phyloP scores from a whole-genome alignment of 78 protist species.

The Dictyostelium purpureum region DNA sequence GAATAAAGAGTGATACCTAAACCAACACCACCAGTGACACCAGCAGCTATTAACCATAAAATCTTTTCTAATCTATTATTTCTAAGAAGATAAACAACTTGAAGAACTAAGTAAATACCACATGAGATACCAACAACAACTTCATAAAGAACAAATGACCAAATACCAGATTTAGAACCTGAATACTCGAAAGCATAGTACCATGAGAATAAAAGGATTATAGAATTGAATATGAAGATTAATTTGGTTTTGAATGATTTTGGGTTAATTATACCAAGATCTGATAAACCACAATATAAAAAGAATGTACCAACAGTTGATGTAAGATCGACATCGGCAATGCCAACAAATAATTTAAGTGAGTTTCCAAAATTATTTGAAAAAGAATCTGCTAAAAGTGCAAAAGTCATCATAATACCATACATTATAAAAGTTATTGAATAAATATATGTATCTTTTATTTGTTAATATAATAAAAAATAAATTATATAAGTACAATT shows the following conservation, averaged over 20 bases:
- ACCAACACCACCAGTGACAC: constrained; percentile 16
- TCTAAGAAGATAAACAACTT: background rate
- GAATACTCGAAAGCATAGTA: background rate
- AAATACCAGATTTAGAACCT: background rate
- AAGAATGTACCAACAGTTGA: constrained; percentile 14
- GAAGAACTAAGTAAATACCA: background rate
- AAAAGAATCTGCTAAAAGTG: constrained; percentile 27
- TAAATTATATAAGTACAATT: no score
- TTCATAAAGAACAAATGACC: background rate
- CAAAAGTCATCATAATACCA: constrained; percentile 45
- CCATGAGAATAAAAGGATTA: background rate
- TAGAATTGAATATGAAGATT: background rate
- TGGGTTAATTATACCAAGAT: background rate
- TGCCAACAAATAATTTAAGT: background rate
- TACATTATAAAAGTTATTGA: constrained; percentile 16
- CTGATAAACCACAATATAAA: constrained; percentile 22
- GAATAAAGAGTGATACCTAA: background rate
- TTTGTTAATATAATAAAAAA: no score
- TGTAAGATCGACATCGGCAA: constrained; percentile 19
- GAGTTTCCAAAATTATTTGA: background rate
- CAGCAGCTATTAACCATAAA: background rate
- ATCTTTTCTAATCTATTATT: background rate
- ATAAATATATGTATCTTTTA: background rate
- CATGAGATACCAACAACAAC: constrained; percentile 2
- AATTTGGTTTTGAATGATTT: background rate